Evolutionary conservation across 208 protist species (phyloP).

Genomic region (Acanthamoeba healyi): DNA sequence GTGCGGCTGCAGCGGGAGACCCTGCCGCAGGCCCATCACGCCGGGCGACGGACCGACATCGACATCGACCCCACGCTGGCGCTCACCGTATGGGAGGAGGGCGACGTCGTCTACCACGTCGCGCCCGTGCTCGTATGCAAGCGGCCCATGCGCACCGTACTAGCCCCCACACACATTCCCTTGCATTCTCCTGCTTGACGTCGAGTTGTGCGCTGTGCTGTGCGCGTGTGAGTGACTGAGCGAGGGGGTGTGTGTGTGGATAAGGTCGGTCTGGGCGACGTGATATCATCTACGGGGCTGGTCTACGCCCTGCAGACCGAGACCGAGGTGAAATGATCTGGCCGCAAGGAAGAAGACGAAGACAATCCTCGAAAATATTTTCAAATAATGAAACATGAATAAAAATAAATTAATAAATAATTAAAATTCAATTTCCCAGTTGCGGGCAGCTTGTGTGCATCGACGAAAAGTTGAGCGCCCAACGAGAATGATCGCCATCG

Average conservation of each 20-base stretch:
- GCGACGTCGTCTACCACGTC: background rate
- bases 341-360: too few species aligned
- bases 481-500: slow-evolving; percentile 48
- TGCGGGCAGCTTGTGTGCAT: too few species aligned
- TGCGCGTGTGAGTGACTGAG: too few species aligned
- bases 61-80: background rate
- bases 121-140: slow-evolving; percentile 69
- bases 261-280: slow-evolving; percentile 49
- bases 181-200: background rate
- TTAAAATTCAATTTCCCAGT: too few species aligned
- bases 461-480: too few species aligned
- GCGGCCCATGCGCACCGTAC: slow-evolving; percentile 37
- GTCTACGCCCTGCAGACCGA: slow-evolving; percentile 4
- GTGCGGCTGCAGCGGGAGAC: slow-evolving; percentile 13
- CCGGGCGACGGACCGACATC: background rate
- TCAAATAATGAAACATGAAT: too few species aligned
- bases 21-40: background rate
- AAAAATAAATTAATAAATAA: too few species aligned
- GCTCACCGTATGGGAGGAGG: slow-evolving; percentile 34
- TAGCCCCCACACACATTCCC: background rate
- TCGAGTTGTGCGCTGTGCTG: background rate
- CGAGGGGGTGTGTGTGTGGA: background rate
- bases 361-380: too few species aligned
- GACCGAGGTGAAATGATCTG: too few species aligned
- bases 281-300: slow-evolving; percentile 52